phyloP scores from a whole-genome alignment of 441 rosid species.

The Croton setiger region DNA sequence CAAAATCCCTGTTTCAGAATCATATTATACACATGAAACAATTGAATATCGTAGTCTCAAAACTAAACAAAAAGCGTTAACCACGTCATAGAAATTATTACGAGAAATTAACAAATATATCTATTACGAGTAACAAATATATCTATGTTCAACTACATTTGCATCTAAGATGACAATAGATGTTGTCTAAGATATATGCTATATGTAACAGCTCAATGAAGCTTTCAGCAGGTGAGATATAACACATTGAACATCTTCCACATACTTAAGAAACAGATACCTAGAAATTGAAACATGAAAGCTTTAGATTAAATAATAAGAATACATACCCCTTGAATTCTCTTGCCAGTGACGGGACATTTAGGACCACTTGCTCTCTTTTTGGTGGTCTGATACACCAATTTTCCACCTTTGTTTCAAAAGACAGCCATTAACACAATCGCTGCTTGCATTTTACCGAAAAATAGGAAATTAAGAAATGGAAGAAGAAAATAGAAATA shows the following conservation, averaged over 20 bases:
- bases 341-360: constrained; percentile 84
- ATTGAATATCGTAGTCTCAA: background rate
- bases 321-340: constrained; percentile 72
- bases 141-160: background rate
- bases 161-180: background rate
- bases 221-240: background rate
- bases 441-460: background rate
- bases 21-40: background rate
- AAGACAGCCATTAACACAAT: background rate
- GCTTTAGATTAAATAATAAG: background rate
- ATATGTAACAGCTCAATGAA: background rate
- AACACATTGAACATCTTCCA: background rate
- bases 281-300: background rate
- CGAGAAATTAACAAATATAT: no score
- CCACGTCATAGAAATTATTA: background rate
- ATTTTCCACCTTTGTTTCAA: constrained; percentile 57
- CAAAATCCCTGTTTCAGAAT: background rate
- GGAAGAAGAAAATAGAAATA: background rate
- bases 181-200: background rate
- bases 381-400: constrained; percentile 79
- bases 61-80: background rate
- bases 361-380: constrained; percentile 86
- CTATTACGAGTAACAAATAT: no score
- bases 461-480: background rate
- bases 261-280: background rate